Base-by-base conservation (phyloP, 257 asterid genomes). In the Mitragyna speciosa region DNA sequence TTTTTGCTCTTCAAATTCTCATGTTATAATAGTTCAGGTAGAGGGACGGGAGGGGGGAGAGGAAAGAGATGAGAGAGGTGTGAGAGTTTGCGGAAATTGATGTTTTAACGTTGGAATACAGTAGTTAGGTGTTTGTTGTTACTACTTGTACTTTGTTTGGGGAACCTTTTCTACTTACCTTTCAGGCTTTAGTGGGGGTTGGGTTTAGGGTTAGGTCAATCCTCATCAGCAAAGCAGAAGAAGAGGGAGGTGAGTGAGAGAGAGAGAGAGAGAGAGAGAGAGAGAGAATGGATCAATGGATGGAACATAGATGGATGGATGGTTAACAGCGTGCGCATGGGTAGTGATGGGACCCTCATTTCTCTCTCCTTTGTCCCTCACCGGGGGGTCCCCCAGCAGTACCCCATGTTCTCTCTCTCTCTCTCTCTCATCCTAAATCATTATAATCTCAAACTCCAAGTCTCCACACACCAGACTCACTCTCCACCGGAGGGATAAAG, bases 251-350 rank as follows among this genome's bases (percentile, higher is more conserved):
- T 0, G 52, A 3, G 16, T 1, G 52, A 12, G 52, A 10, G 48
- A 8, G 48, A 8, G 48, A 8, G 45, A 3, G 3, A 41, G 45
- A 6, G 45, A 41, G 52, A 12, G 56, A 15, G 56, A n/a, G 16
- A 26, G 31, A 5, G 66, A 59, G 66, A 59, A 24, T 59, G 66
- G 31, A 59, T 59, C 66, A 11, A 8, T 59, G 31, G 31, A 6
- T 24, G 65, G 65, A 59, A 1, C 39, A 36, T 15, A 19, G 58
- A 14, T 15, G 52, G 52, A 14, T 19, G 6, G 26, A 26, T 58
- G 8, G 30, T 59, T 59, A 31, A 59, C 66, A 59, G 66, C 66
- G 66, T 59, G 66, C 66, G 66, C 66, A 59, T 59, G 66, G 66
- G 66, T 31, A 31, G 66, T 59, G 66, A 59, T 59, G 66, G 66